Evolutionary conservation across 108 stramenopile genomes (phyloP).

Genomic region (Skeletonema potamos): DNA sequence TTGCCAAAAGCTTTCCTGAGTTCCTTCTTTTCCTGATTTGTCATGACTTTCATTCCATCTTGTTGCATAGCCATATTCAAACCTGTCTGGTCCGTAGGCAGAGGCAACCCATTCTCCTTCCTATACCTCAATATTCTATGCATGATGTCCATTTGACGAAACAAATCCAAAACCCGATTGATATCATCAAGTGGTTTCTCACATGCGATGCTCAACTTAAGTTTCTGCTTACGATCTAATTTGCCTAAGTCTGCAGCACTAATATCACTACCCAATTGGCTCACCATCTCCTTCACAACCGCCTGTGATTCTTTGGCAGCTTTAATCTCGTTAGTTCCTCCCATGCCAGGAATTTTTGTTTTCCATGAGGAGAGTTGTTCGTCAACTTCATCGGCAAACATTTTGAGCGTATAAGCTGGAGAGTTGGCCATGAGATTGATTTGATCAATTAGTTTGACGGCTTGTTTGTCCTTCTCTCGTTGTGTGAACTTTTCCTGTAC

Average conservation of each 20-base stretch:
- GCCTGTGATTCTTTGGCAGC: constrained; percentile 62
- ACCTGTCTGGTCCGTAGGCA: constrained; percentile 59
- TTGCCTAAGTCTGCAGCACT: constrained; percentile 49
- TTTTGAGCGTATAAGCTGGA: constrained; percentile 58
- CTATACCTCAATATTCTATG: constrained; percentile 76
- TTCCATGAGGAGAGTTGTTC: constrained; percentile 56
- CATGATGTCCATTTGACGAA: constrained; percentile 80
- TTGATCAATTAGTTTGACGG: constrained; percentile 66
- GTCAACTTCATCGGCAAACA: constrained; percentile 67
- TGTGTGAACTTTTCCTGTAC: constrained; percentile 53
- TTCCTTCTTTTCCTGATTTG: constrained; percentile 58
- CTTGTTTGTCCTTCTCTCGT: constrained; percentile 52
- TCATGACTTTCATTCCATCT: constrained; percentile 63
- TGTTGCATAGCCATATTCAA: constrained; percentile 68
- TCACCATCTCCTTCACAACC: constrained; percentile 54
- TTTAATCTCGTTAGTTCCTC: constrained; percentile 54
- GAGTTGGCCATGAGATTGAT: constrained; percentile 67
- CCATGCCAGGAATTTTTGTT: constrained; percentile 69
- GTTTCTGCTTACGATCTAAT: constrained; percentile 60
- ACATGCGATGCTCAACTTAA: constrained; percentile 36
- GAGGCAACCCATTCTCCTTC: constrained; percentile 51
- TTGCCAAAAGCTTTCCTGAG: constrained; percentile 35
- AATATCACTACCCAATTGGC: constrained; percentile 56
- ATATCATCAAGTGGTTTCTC: constrained; percentile 68
- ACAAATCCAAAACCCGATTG: constrained; percentile 59